Conservation (phyloP, 257 asterid genomes). For the Avicennia marina region DNA sequence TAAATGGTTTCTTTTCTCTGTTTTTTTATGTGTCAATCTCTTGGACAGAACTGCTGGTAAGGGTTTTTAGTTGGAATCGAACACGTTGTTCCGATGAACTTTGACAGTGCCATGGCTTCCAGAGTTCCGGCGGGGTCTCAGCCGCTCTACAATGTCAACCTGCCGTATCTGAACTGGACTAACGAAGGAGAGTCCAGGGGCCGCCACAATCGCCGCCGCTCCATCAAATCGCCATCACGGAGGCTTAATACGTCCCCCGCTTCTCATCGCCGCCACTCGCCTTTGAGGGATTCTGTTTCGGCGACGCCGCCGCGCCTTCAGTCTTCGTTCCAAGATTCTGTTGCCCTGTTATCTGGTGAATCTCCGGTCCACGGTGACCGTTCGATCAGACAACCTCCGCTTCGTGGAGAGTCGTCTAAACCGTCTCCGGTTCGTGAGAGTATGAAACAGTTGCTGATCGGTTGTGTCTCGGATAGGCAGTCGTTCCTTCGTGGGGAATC, state of each 20-base stretch:
- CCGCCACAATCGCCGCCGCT: conserved; percentile 29
- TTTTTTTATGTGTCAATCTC: too few species aligned
- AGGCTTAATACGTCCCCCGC: conserved; percentile 16
- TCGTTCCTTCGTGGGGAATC: not conserved
- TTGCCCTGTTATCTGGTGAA: not conserved
- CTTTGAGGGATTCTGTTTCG: conserved; percentile 20
- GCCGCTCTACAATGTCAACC: conserved; percentile 44
- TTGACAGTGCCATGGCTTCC: conserved; percentile 24
- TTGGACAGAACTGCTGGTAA: too few species aligned
- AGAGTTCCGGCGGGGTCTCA: conserved; percentile 33
- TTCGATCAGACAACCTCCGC: conserved; percentile 14
- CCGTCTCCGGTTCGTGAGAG: conserved; percentile 8
- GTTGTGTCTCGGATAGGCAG: conserved; percentile 5
- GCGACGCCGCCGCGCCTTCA: conserved; percentile 9
- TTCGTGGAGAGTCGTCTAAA: conserved; percentile 15
- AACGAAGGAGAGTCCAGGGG: conserved; percentile 23
- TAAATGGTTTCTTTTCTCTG: too few species aligned
- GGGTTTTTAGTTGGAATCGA: not conserved
- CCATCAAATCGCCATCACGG: conserved; percentile 26
- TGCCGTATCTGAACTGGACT: conserved; percentile 42
- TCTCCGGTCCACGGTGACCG: conserved; percentile 13
- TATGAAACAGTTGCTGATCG: not conserved
- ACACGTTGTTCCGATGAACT: not conserved
- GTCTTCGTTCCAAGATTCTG: conserved; percentile 19
- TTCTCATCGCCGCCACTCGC: conserved; percentile 31